These are phyloP conservation scores for Claviceps digitariae DNA, from an alignment of 2,329 filamentous ascomycete genomes.

Conservation along the genomic window DNA sequence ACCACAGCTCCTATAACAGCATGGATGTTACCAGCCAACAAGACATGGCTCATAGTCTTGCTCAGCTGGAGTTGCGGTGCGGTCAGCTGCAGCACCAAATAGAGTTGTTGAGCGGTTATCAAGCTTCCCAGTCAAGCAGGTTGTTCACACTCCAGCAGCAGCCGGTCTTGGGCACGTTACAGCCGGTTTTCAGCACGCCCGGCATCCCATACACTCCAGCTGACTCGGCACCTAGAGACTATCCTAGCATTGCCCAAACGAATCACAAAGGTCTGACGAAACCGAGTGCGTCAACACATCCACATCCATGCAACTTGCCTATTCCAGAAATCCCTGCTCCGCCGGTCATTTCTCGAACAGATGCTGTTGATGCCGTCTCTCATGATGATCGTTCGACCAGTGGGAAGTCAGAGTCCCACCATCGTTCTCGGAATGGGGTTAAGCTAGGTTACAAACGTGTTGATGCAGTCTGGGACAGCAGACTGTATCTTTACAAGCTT, in stretches of 20 bases:
- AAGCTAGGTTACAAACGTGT: slow-evolving; percentile 34
- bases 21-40: not conserved
- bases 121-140: not conserved
- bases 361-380: not conserved
- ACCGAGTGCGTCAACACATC: not conserved
- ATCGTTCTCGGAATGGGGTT: slow-evolving; percentile 9
- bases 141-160: not conserved
- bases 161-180: not conserved
- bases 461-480: slow-evolving; percentile 40
- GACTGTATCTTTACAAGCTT: slow-evolving; percentile 37
- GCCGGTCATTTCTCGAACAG: not conserved
- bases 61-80: slow-evolving; percentile 3
- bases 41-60: slow-evolving; percentile 1
- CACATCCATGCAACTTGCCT: not conserved
- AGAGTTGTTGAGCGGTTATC: not conserved
- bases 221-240: not conserved
- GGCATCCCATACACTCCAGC: not conserved
- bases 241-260: not conserved
- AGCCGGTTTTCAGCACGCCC: not conserved
- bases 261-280: not conserved
- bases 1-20: not conserved
- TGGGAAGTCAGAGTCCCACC: not conserved
- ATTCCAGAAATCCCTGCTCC: not conserved
- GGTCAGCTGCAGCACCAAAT: slow-evolving; percentile 1
- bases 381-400: not conserved